These are phyloP conservation scores for Taphrina confusa DNA, from an alignment of 1,139 yeast species.

Conservation along the genomic window DNA sequence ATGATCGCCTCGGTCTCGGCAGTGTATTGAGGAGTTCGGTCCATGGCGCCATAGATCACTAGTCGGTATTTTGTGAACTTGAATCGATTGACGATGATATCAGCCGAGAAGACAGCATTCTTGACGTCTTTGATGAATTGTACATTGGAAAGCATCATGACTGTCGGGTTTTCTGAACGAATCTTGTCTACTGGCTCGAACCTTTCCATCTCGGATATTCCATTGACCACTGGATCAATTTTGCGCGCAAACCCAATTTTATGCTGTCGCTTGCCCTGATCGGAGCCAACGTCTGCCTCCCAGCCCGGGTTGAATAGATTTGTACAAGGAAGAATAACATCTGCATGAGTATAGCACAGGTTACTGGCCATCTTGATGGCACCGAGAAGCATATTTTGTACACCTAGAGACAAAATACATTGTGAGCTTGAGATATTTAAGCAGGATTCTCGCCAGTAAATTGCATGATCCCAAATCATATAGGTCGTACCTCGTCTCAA, in stretches of 20 bases:
- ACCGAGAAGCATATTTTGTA: constrained; percentile 21
- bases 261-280: constrained; percentile 13
- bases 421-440: constrained; percentile 21
- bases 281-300: constrained; percentile 23
- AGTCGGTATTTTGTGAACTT: constrained; percentile 20
- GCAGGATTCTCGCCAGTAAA: constrained; percentile 25
- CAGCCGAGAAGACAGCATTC: constrained; percentile 21
- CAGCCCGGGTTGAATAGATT: constrained; percentile 22
- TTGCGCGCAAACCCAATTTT: constrained; percentile 15
- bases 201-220: constrained; percentile 21
- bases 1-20: constrained; percentile 23
- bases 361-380: constrained; percentile 22
- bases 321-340: constrained; percentile 18
- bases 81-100: constrained; percentile 23
- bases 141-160: constrained; percentile 23
- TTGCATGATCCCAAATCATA: constrained; percentile 27
- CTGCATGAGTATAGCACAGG: constrained; percentile 19
- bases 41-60: constrained; percentile 24
- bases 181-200: constrained; percentile 24
- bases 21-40: constrained; percentile 21
- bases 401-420: constrained; percentile 8
- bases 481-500: constrained; percentile 20
- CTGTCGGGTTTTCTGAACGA: constrained; percentile 18
- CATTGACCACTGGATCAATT: constrained; percentile 23
- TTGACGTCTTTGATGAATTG: constrained; percentile 26